Evolutionary conservation across 192 early-diverging fungal species (phyloP), one percentile per base, ranked within the genome.

Genomic region (Allomyces javanicus): DNA sequence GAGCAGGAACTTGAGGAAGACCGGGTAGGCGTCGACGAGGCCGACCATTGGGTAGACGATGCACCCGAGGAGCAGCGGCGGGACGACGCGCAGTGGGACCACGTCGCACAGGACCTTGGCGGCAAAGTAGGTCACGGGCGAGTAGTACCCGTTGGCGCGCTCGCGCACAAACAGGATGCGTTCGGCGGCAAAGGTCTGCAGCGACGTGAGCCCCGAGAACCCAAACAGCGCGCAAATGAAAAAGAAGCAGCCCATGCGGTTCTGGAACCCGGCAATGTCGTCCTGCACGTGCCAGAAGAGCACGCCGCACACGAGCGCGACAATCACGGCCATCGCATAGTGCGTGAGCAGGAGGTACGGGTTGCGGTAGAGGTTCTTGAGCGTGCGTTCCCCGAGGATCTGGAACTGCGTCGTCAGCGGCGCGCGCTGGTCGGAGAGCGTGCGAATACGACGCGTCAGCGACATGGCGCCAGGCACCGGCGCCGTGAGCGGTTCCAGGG

Each of bases 31-130:
- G 21, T 84, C 75, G 0, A 87, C 77, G 1, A 92, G 78, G 0
- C 91, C 91, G 1, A 89, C 87, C 85, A 94, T 89, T 45, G 83
- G 84, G 75, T 92, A 94, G 24, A 81, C 80, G 71, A 94, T 94
- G 19, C 89, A 77, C 3, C 84, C 86, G 61, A 92, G 79, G 66
- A 92, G 78, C 55, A 94, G 69, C 0, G 90, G 87, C 12, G 90
- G 89, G 10, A 94, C 76, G 0, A 89, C 86, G 9, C 90, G 82
- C 25, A 92, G 72, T 0, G 89, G 89, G 10, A 92, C 73, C 62
- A 90, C 66, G 69, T 88, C 87, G 64, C 84, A 88, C 14, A 88
- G 65, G 44, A 87, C 78, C 75, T 89, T 89, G 65, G 84, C 72
- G 4, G 78, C 55, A 66, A 85, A 90, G 70, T 88, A 88, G 22